A percentile compares a stretch with the other conserved stretches of the same genome.
These are phyloP conservation scores for Penicillium italicum DNA, from an alignment of 2,329 filamentous ascomycete genomes.

Conservation along the genomic window DNA sequence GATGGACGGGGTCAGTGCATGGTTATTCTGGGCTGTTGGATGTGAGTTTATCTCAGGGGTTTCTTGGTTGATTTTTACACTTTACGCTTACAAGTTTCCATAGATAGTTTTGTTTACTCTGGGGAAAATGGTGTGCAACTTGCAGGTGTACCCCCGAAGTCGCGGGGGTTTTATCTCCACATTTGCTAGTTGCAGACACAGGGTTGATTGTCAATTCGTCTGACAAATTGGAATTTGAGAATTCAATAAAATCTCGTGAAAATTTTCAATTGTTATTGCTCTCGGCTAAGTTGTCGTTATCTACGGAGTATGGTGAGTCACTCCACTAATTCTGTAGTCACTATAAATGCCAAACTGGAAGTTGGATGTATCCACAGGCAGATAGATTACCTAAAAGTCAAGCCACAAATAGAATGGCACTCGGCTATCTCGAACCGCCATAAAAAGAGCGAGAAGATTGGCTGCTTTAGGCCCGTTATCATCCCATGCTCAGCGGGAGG, in stretches of 20 bases:
- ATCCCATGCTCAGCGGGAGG: conserved; percentile 14
- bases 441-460: conserved; percentile 2
- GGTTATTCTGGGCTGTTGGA: background rate
- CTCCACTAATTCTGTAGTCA: background rate
- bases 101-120: background rate
- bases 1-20: conserved; percentile 11
- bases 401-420: background rate
- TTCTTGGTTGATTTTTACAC: background rate
- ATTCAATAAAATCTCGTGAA: background rate
- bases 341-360: background rate
- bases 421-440: background rate
- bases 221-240: background rate
- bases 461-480: conserved; percentile 5
- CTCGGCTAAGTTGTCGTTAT: background rate
- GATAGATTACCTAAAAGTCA: conserved; percentile 3
- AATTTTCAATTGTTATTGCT: background rate
- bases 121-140: conserved; percentile 7
- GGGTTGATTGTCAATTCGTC: background rate
- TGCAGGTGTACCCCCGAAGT: conserved; percentile 9
- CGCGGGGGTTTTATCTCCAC: background rate
- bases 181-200: background rate
- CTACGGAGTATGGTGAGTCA: background rate
- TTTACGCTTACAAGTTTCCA: background rate
- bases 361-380: background rate
- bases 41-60: conserved; percentile 16